Evolutionary conservation across 371 early-diverging fungal genomes (phyloP).

Genomic region (Dichotomocladium elegans): DNA sequence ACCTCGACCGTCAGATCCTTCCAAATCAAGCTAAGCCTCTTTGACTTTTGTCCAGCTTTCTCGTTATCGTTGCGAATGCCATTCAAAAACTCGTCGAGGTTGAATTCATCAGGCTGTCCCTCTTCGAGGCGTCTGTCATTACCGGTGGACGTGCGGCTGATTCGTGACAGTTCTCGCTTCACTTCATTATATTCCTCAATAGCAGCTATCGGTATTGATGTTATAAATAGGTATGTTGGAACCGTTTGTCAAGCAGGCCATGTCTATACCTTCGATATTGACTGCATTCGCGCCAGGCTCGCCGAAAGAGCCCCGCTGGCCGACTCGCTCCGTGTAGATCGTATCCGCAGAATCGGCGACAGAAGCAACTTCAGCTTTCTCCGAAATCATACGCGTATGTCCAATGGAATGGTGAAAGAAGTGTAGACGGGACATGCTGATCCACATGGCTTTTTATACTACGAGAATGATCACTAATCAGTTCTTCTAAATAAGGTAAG

Average conservation of each 20-base stretch:
- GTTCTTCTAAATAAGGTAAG: too few species aligned
- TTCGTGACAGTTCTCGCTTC: slow-evolving; percentile 14
- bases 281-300: slow-evolving; percentile 21
- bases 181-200: slow-evolving; percentile 14
- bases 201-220: slow-evolving; percentile 16
- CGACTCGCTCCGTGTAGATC: not conserved
- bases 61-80: slow-evolving; percentile 1
- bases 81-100: slow-evolving; percentile 19
- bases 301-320: slow-evolving; percentile 5
- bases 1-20: slow-evolving; percentile 31
- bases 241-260: not conserved
- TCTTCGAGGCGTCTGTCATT: slow-evolving; percentile 17
- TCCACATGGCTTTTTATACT: too few species aligned
- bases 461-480: too few species aligned
- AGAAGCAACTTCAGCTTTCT: not conserved
- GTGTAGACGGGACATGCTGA: too few species aligned
- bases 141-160: slow-evolving; percentile 11
- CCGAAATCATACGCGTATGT: too few species aligned
- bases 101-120: slow-evolving; percentile 13
- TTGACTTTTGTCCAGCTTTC: slow-evolving; percentile 19
- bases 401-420: too few species aligned
- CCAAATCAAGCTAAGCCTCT: slow-evolving; percentile 34
- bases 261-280: slow-evolving; percentile 16
- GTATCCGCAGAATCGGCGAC: slow-evolving; percentile 1
- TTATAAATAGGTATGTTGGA: slow-evolving; percentile 14